A percentile compares a stretch with the other conserved stretches of the same genome.
Conservation (phyloP, 345 rosid genomes). For the Microcos paniculata region DNA sequence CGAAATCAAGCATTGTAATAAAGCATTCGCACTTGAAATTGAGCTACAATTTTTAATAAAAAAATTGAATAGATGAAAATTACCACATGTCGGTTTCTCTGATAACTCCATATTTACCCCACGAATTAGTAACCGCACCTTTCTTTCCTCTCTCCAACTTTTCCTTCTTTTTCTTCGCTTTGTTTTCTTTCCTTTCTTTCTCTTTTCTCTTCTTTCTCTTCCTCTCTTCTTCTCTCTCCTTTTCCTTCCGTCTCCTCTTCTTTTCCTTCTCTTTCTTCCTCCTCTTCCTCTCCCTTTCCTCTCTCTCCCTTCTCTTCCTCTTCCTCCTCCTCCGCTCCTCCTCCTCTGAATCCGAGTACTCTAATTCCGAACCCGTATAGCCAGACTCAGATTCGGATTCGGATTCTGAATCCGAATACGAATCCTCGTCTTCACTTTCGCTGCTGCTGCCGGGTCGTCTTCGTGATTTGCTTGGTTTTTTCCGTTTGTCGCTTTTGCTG, state of each 20-base stretch:
- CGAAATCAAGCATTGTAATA: background rate
- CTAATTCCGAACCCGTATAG: background rate
- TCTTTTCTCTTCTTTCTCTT: conserved; percentile 21
- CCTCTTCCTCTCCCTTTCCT: conserved; percentile 16
- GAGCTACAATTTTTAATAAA: background rate
- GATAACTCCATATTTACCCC: conserved; percentile 94
- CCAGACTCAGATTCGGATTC: conserved; percentile 4
- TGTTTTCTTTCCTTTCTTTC: conserved; percentile 32
- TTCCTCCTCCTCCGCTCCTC: conserved; percentile 41
- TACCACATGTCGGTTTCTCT: conserved; percentile 99
- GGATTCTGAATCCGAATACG: conserved; percentile 15
- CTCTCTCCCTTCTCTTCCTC: conserved; percentile 31
- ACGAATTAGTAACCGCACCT: conserved; percentile 85
- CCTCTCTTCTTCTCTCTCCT: conserved; percentile 7
- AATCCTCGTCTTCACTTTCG: background rate
- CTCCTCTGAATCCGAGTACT: conserved; percentile 13
- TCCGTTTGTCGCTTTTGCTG: conserved; percentile 13
- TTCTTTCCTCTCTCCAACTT: conserved; percentile 56
- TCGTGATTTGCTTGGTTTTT: conserved; percentile 8
- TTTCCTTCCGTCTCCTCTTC: conserved; percentile 29
- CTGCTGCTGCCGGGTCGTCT: conserved; percentile 4
- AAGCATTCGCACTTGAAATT: background rate
- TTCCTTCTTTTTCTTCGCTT: conserved; percentile 45
- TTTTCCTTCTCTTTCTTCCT: conserved; percentile 21
- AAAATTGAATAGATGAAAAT: background rate